phyloP scores from a whole-genome alignment of 2,329 filamentous ascomycete species.

The Neopestalotiopsis rosae region DNA sequence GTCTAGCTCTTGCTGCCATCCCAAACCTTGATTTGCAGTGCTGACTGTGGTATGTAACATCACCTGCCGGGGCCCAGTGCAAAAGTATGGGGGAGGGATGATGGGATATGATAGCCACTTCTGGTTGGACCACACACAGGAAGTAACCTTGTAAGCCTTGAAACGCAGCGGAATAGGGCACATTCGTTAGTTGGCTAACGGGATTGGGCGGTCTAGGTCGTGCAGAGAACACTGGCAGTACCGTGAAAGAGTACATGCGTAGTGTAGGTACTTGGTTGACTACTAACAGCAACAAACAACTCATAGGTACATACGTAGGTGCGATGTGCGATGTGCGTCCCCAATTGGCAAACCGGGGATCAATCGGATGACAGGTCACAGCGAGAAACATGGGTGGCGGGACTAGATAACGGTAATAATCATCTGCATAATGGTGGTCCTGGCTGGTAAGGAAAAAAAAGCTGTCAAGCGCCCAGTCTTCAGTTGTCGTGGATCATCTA shows the following conservation, averaged over 20 bases:
- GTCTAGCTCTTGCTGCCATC: constrained; percentile 5
- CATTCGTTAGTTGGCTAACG: constrained; percentile 2
- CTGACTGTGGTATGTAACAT: background rate
- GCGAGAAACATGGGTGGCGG: background rate
- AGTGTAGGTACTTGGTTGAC: no score
- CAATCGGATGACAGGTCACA: constrained; percentile 8
- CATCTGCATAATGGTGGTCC: background rate
- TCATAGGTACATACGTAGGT: no score
- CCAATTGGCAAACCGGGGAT: background rate
- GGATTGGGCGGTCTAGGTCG: constrained; percentile 9
- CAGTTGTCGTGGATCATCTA: constrained; percentile 1
- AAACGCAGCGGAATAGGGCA: constrained; percentile 9
- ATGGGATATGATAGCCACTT: background rate
- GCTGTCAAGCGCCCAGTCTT: background rate
- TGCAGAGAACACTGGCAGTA: background rate
- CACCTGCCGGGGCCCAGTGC: background rate
- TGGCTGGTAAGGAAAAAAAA: background rate
- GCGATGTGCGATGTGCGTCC: background rate
- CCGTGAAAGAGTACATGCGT: no score
- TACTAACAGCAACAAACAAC: no score
- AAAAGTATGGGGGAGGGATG: background rate
- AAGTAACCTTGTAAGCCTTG: background rate
- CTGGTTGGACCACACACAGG: constrained; percentile 6
- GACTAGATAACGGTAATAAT: background rate
- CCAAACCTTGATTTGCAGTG: background rate